Evolutionary conservation across 164 flowering plant genomes (phyloP).

Genomic region (Buxus sempervirens): DNA sequence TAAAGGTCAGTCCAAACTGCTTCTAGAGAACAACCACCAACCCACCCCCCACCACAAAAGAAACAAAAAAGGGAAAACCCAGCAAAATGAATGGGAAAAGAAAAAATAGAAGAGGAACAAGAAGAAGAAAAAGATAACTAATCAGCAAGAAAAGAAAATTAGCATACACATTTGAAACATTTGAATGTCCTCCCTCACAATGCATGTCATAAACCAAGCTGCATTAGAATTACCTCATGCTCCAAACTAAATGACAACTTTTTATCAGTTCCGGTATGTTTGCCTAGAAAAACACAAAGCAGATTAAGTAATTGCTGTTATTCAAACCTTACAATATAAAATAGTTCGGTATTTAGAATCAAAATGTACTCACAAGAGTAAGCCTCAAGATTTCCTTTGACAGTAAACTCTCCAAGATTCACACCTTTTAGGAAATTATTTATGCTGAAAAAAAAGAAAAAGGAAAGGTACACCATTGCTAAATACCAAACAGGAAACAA

Average conservation of each 20-base stretch:
- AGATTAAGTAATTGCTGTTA: not conserved
- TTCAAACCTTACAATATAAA: not conserved
- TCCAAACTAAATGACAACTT: constrained; percentile 86
- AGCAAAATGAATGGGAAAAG: not conserved
- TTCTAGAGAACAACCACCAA: too few relatives aligned
- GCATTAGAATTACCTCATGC: constrained; percentile 59
- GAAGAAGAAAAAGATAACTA: not conserved
- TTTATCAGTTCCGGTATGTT: constrained; percentile 82
- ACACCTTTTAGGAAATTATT: constrained; percentile 66
- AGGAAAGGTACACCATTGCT: not conserved
- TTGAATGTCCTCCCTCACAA: not conserved
- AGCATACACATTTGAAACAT: not conserved
- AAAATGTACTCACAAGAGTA: constrained; percentile 68
- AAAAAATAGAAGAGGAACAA: not conserved
- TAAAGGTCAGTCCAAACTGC: too few relatives aligned
- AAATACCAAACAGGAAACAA: constrained; percentile 1
- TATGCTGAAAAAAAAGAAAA: constrained; percentile 55
- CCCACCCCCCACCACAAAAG: too few relatives aligned
- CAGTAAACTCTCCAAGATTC: constrained; percentile 77
- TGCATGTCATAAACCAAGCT: not conserved
- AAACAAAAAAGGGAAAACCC: too few relatives aligned
- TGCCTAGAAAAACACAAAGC: constrained; percentile 47
- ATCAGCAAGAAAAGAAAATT: too few relatives aligned
- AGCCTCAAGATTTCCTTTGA: constrained; percentile 83
- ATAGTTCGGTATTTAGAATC: not conserved